These are phyloP conservation scores for Pistacia atlantica DNA, from an alignment of 345 rosid species.

Conservation along the genomic window DNA sequence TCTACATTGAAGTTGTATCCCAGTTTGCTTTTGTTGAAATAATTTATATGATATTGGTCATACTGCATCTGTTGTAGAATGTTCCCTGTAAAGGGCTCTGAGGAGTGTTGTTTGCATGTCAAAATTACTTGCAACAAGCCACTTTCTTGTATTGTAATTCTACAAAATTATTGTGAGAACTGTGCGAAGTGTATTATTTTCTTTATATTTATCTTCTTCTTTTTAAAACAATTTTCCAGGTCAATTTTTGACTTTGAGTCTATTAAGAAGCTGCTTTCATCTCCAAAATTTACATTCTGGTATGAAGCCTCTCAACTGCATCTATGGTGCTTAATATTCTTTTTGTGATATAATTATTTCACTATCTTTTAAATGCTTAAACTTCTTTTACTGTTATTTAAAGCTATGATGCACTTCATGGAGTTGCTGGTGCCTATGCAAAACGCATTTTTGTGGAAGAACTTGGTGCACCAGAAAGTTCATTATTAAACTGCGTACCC, in stretches of 20 bases:
- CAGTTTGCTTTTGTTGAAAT: neutral
- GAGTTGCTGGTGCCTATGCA: constrained; percentile 99
- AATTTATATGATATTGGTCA: neutral
- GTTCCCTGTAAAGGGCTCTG: neutral
- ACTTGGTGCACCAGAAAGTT: constrained; percentile 84
- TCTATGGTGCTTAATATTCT: neutral
- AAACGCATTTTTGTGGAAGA: constrained; percentile 91
- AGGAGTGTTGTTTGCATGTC: neutral
- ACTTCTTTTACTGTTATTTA: constrained; percentile 25
- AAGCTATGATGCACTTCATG: constrained; percentile 95
- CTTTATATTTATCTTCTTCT: neutral
- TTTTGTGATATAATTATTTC: constrained; percentile 14
- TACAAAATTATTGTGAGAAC: neutral
- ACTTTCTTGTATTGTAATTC: constrained; percentile 7
- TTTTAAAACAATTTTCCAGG: constrained; percentile 42
- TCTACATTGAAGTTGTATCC: neutral
- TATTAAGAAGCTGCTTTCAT: constrained; percentile 73
- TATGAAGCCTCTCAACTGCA: constrained; percentile 35
- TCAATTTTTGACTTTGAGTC: constrained; percentile 92
- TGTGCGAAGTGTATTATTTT: neutral
- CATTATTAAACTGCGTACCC: constrained; percentile 87
- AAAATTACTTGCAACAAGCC: constrained; percentile 1
- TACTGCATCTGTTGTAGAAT: neutral
- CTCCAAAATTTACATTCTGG: constrained; percentile 94
- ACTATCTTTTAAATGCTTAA: constrained; percentile 12